These are phyloP conservation scores for Dothidotthia symphoricarpi DNA, from an alignment of 2,329 filamentous ascomycete species.

Conservation along the genomic window DNA sequence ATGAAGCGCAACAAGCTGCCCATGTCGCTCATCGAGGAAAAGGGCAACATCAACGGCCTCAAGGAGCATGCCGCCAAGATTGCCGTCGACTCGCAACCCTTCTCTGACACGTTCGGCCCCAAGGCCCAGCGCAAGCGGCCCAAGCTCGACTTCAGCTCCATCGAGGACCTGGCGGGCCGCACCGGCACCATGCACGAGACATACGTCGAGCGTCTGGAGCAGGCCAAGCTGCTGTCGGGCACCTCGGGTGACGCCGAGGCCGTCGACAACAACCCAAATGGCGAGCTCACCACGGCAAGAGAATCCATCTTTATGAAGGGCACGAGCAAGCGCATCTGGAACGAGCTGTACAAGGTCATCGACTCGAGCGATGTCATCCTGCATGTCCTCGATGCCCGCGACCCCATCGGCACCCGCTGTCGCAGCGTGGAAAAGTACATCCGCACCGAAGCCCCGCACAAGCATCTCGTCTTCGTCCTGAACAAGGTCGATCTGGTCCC, in stretches of 20 bases:
- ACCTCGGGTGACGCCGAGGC: constrained; percentile 61
- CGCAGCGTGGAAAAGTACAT: constrained; percentile 91
- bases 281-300: constrained; percentile 46
- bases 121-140: constrained; percentile 92
- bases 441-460: constrained; percentile 88
- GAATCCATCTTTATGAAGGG: constrained; percentile 88
- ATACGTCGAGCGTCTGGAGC: constrained; percentile 78
- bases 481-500: constrained; percentile 95
- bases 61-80: constrained; percentile 95
- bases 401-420: constrained; percentile 72
- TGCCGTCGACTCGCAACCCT: constrained; percentile 82
- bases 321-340: constrained; percentile 79
- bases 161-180: constrained; percentile 77
- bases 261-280: constrained; percentile 38
- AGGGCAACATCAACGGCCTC: constrained; percentile 70
- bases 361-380: constrained; percentile 95
- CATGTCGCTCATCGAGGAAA: constrained; percentile 87
- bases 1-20: constrained; percentile 96
- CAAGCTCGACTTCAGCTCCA: constrained; percentile 78
- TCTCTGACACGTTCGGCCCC: constrained; percentile 85
- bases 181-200: constrained; percentile 76
- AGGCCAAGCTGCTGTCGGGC: constrained; percentile 73
- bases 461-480: constrained; percentile 85
- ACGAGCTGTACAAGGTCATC: constrained; percentile 92
- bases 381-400: constrained; percentile 45